Evolutionary conservation across 225 moss, liverwort and hornwort genomes (phyloP).

Genomic region (Polytrichum formosum): DNA sequence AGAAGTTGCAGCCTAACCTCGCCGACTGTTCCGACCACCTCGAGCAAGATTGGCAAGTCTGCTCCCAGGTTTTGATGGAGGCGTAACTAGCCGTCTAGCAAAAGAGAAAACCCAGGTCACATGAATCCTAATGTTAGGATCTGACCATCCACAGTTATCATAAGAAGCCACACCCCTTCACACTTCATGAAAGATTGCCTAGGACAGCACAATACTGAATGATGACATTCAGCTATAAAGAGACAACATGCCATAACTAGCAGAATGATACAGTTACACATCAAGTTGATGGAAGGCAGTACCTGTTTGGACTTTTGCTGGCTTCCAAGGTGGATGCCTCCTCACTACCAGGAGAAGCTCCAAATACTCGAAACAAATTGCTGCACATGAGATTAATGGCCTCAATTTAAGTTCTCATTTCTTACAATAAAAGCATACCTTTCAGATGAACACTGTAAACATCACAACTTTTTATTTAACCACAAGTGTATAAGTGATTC

Average conservation of each 20-base stretch:
- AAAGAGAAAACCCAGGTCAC: not conserved
- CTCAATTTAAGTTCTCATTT: not conserved
- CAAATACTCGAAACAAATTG: slow-evolving; percentile 98
- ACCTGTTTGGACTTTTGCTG: slow-evolving; percentile 88
- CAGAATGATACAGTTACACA: not conserved
- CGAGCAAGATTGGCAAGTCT: slow-evolving; percentile 75
- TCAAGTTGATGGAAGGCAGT: not conserved
- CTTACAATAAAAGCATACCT: not conserved
- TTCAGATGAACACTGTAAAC: no score
- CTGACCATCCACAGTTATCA: not conserved
- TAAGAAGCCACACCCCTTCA: not conserved
- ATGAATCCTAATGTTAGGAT: not conserved
- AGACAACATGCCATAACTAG: not conserved
- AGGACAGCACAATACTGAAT: no score
- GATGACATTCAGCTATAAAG: no score
- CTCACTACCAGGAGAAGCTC: slow-evolving; percentile 77
- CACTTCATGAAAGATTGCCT: no score
- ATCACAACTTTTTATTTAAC: not conserved
- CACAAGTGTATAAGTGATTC: no score
- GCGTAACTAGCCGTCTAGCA: slow-evolving; percentile 63
- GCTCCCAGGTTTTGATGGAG: slow-evolving; percentile 70
- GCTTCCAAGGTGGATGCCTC: slow-evolving; percentile 93
- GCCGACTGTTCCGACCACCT: slow-evolving; percentile 34
- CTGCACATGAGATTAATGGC: slow-evolving; percentile 29
- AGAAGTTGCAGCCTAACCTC: slow-evolving; percentile 21